phyloP scores from a whole-genome alignment of 345 rosid species.

The Eucalyptus viminalis region DNA sequence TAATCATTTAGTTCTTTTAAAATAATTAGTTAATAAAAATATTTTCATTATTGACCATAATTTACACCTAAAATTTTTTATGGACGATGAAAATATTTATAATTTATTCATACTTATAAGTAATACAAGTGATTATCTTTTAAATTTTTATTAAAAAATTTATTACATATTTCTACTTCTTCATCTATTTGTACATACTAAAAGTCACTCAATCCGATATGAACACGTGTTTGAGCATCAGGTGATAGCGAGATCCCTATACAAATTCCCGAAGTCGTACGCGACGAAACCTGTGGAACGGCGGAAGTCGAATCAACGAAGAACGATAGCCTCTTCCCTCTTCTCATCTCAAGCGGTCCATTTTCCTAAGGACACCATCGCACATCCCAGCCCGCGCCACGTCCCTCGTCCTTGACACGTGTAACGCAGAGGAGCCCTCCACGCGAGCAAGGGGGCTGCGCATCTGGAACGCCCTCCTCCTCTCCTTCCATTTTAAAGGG shows the following conservation, averaged over 20 bases:
- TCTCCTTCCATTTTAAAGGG: background rate
- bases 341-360: background rate
- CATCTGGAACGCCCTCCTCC: background rate
- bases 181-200: background rate
- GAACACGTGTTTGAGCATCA: background rate
- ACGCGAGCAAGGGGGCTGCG: background rate
- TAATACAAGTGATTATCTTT: background rate
- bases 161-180: background rate
- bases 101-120: background rate
- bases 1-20: fast-evolving
- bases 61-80: fast-evolving
- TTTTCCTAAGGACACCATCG: background rate
- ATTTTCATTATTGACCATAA: fast-evolving
- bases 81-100: fast-evolving
- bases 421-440: background rate
- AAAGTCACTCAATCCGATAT: background rate
- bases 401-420: background rate
- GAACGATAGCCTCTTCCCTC: background rate
- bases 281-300: background rate
- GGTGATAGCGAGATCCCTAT: background rate
- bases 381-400: background rate
- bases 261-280: background rate
- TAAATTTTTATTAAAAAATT: background rate
- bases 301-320: background rate
- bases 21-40: background rate